Evolutionary conservation across 2,329 filamentous ascomycete genomes (phyloP), one percentile per base, ranked within the genome.

Genomic region (Chrysoporthe austroafricana): DNA sequence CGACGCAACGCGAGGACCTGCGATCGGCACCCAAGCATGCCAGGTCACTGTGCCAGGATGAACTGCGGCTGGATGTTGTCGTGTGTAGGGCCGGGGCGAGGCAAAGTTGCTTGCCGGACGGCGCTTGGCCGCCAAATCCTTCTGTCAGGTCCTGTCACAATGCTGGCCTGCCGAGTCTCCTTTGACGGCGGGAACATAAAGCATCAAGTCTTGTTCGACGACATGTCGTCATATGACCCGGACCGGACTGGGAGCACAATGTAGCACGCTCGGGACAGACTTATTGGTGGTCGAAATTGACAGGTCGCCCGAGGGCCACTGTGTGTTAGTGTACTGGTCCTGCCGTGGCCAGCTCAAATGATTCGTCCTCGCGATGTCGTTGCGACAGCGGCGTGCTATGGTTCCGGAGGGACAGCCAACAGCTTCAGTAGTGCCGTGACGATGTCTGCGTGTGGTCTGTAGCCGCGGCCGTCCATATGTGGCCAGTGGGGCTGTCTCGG

Each of bases 181-280:
- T 46, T 39, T 39, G 18, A 18, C 21, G 8, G 43, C 44, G 44
- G 21, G 56, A 13, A 13, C 21, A 43, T 56, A 42, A 36, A 59
- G 59, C 46, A 59, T 63, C 48, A 61, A 34, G 42, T 46, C 16
- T 48, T 43, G 36, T 44, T 34, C 36, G 52, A 44, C n/a, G 21
- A 43, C 21, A 44, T 61, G 56, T 50, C 59, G 59, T 66, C 63
- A 63, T 63, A 46, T 63, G 63, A 56, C 50, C 59, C 54, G 39
- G 63, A 42, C 39, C 44, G 21, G 57, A 52, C 26, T 60, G 50
- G 54, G 59, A 46, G 32, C 44, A 34, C 59, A 39, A 54, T 59
- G 43, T 50, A 50, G 61, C 44, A 67, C 26, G 39, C 34, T 9
- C 32, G 43, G 26, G 42, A 32, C 21, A 62, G 39, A 44, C 54